phyloP scores from a whole-genome alignment of 352 stramenopile species.

The Globisporangium echinulatum region DNA sequence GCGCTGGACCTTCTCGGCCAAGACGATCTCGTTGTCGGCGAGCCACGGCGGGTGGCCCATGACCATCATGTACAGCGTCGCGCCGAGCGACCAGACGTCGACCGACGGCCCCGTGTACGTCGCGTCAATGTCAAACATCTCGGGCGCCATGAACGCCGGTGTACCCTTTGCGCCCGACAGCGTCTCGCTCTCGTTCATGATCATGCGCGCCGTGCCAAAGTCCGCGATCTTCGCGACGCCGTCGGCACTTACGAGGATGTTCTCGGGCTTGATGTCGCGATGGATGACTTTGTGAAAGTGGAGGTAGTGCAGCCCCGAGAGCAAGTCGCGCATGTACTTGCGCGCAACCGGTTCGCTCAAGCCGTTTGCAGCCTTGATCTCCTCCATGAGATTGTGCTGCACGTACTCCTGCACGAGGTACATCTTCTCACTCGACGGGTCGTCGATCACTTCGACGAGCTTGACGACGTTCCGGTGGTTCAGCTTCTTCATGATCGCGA shows the following conservation, averaged over 20 bases:
- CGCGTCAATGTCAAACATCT: constrained; percentile 89
- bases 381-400: constrained; percentile 90
- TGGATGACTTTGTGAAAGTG: constrained; percentile 93
- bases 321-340: constrained; percentile 88
- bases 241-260: constrained; percentile 80
- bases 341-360: constrained; percentile 61
- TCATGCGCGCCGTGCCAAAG: constrained; percentile 87
- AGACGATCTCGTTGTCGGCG: constrained; percentile 86
- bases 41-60: constrained; percentile 88
- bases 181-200: constrained; percentile 87
- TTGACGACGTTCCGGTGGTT: constrained; percentile 91
- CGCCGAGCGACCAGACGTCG: constrained; percentile 87
- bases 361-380: constrained; percentile 62
- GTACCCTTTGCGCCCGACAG: constrained; percentile 81
- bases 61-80: constrained; percentile 91
- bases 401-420: constrained; percentile 95
- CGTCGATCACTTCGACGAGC: constrained; percentile 93
- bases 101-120: constrained; percentile 80
- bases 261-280: constrained; percentile 89
- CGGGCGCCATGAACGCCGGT: constrained; percentile 87
- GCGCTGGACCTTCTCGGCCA: constrained; percentile 80
- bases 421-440: constrained; percentile 91
- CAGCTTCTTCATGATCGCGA: constrained; percentile 96
- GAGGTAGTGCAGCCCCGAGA: constrained; percentile 87
- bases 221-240: constrained; percentile 87